Evolutionary conservation across 306 rosid genomes (phyloP).

Genomic region (Acmispon strigosus): DNA sequence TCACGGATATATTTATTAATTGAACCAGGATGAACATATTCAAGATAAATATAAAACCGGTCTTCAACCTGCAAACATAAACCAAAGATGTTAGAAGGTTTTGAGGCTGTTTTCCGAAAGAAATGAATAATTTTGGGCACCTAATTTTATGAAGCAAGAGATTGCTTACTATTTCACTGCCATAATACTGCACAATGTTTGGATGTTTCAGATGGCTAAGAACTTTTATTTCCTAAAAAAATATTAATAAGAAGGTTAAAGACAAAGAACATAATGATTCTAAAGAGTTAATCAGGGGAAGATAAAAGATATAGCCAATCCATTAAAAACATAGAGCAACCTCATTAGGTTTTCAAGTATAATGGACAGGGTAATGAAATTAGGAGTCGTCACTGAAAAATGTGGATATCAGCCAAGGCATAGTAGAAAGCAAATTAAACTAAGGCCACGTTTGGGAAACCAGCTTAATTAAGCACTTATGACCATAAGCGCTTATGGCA

Average conservation of each 20-base stretch:
- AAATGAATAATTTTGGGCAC: slow-evolving; percentile 7
- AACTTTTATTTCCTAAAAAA: slow-evolving; percentile 68
- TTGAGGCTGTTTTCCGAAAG: background rate
- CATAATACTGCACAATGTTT: slow-evolving; percentile 87
- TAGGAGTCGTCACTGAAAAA: background rate
- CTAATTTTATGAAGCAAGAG: background rate
- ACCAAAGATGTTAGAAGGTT: background rate
- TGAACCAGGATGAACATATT: slow-evolving; percentile 90
- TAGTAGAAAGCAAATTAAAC: background rate
- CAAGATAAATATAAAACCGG: slow-evolving; percentile 73
- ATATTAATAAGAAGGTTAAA: slow-evolving; percentile 3
- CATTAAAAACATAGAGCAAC: background rate
- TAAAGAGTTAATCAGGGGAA: background rate
- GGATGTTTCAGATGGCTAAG: slow-evolving; percentile 77
- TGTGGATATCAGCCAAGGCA: background rate
- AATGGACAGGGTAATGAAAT: background rate
- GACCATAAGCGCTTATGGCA: too few species aligned
- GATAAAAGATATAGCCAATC: background rate
- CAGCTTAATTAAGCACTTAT: too few species aligned
- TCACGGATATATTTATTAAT: slow-evolving; percentile 77
- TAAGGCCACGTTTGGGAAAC: too few species aligned
- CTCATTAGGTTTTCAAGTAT: background rate
- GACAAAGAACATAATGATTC: background rate
- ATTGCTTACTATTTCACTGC: slow-evolving; percentile 76
- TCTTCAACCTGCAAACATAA: slow-evolving; percentile 54